These are phyloP conservation scores for Paraphaeosphaeria minitans DNA, from an alignment of 2,329 filamentous ascomycete species.

Conservation along the genomic window DNA sequence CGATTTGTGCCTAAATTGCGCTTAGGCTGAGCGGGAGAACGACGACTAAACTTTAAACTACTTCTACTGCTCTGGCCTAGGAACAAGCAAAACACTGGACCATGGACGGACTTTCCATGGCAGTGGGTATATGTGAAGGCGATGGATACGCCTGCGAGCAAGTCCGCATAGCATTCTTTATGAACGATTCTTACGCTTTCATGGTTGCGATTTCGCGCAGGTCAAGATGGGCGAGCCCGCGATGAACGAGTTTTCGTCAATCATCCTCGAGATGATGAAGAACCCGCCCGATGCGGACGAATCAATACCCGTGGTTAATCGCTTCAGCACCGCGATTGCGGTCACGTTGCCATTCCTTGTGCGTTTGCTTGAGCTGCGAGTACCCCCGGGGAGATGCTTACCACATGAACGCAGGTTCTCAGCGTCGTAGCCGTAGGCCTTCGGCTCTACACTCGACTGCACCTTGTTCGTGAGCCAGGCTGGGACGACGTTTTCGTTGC, in stretches of 20 bases:
- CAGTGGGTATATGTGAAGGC: not conserved
- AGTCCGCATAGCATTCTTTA: not conserved
- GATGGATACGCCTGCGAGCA: not conserved
- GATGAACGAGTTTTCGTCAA: not conserved
- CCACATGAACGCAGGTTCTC: constrained; percentile 23
- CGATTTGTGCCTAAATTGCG: not conserved
- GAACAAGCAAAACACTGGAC: not conserved
- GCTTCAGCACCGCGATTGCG: not conserved
- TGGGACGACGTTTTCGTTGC: constrained; percentile 42
- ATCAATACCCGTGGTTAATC: not conserved
- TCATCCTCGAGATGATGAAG: not conserved
- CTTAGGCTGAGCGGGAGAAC: not conserved
- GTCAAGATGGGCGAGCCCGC: not conserved
- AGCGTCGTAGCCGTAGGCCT: constrained; percentile 30
- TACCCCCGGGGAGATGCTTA: not conserved
- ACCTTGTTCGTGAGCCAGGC: constrained; percentile 34
- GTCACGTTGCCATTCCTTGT: not conserved
- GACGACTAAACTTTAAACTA: not conserved
- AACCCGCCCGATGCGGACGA: not conserved
- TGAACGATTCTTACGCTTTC: not conserved
- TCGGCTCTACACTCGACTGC: constrained; percentile 33
- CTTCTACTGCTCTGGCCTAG: not conserved
- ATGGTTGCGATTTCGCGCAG: not conserved
- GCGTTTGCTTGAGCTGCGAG: not conserved
- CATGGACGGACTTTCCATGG: not conserved